A percentile compares a stretch with the other conserved stretches of the same genome.
These are phyloP conservation scores for Amoebophrya sp. DNA, from an alignment of 169 alveolate genomes.

Conservation along the genomic window DNA sequence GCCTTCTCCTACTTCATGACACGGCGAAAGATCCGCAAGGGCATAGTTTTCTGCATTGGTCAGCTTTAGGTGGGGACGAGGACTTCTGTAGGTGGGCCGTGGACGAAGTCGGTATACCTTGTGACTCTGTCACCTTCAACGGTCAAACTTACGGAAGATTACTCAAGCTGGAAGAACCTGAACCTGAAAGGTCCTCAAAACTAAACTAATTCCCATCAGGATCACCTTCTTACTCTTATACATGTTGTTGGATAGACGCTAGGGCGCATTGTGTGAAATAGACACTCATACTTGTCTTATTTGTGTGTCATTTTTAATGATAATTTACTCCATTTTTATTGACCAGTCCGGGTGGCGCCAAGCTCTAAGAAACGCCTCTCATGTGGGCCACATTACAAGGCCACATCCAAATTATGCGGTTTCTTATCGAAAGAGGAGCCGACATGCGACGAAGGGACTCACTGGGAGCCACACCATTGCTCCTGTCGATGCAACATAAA, in stretches of 20 bases:
- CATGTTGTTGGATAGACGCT: no score
- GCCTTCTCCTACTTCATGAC: background rate
- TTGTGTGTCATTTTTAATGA: no score
- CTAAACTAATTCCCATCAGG: no score
- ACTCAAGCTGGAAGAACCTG: no score
- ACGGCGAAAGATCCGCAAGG: background rate
- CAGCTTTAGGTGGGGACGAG: background rate
- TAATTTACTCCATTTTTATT: no score
- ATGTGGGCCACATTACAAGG: constrained; percentile 5
- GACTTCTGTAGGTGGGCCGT: constrained; percentile 7
- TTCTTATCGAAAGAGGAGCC: background rate
- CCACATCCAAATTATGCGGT: background rate
- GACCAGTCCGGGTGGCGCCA: no score
- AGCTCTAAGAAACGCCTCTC: no score
- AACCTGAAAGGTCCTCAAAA: no score
- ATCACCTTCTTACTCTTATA: no score
- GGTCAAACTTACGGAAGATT: no score
- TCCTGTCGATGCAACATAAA: background rate
- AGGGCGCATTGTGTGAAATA: no score
- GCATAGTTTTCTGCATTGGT: background rate
- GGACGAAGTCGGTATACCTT: background rate
- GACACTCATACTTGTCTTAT: no score
- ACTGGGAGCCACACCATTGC: background rate
- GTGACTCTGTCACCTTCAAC: background rate
- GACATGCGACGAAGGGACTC: background rate